Conservation (phyloP, 768 basidiomycete species). For the Suillus ampliporus region DNA sequence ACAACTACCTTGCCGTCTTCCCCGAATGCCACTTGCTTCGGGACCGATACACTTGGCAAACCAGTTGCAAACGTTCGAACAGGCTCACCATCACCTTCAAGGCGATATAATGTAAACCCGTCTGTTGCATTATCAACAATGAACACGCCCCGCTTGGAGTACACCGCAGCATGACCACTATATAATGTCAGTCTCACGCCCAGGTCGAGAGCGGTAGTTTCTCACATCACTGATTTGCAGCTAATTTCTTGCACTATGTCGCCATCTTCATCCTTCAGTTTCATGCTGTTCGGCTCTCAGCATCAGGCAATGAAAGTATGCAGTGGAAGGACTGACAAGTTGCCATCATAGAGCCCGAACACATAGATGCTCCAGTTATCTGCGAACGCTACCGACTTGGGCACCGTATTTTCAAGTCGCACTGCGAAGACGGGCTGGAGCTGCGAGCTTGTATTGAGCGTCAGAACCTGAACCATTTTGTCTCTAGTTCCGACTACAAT, state of each 20-base stretch:
- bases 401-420: conserved; percentile 5
- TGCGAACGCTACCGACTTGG: conserved; percentile 10
- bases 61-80: conserved; percentile 10
- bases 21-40: conserved; percentile 18
- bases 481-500: conserved; percentile 14
- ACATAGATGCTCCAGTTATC: conserved; percentile 2
- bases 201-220: neutral
- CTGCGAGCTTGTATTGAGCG: conserved; percentile 10
- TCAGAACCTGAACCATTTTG: conserved; percentile 7
- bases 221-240: conserved; percentile 16
- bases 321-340: conserved; percentile 14
- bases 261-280: conserved; percentile 12
- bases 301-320: too few species aligned
- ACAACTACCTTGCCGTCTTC: conserved; percentile 15
- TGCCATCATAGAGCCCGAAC: conserved; percentile 18
- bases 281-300: conserved; percentile 8
- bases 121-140: conserved; percentile 16
- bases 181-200: neutral
- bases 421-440: conserved; percentile 14
- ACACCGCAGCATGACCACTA: conserved; percentile 15
- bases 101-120: conserved; percentile 13
- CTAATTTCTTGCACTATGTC: conserved; percentile 6
- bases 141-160: conserved; percentile 2
- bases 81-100: neutral
- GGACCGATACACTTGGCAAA: neutral